Conservation (phyloP, 1,284 basidiomycete genomes). For the Rhodotorula sp. region DNA sequence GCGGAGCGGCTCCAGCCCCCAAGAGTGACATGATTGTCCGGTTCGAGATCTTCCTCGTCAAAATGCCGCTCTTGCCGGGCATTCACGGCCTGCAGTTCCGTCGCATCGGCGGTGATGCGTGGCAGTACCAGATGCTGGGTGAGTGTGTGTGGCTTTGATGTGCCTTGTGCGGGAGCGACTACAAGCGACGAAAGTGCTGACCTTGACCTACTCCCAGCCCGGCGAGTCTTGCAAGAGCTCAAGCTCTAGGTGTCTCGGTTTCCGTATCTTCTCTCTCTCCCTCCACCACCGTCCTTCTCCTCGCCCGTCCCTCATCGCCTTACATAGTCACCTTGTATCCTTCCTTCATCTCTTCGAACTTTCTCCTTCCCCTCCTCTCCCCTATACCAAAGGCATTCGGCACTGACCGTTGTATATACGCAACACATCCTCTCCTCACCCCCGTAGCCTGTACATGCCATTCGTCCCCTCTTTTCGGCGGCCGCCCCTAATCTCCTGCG, state of each 20-base stretch:
- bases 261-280: not conserved
- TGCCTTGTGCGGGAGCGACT: too few species aligned
- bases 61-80: conserved; percentile 83
- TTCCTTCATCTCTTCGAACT: not conserved
- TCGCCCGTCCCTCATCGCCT: not conserved
- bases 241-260: conserved; percentile 17
- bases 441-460: too few species aligned
- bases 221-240: conserved; percentile 29
- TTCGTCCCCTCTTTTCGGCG: too few species aligned
- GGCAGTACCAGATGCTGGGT: conserved; percentile 84
- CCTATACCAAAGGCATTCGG: too few species aligned
- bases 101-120: conserved; percentile 54
- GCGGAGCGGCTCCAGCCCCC: conserved; percentile 56
- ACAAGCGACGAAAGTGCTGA: not conserved
- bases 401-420: too few species aligned
- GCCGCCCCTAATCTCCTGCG: too few species aligned
- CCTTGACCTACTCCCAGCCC: not conserved
- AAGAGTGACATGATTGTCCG: conserved; percentile 74
- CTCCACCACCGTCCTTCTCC: not conserved
- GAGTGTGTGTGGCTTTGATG: conserved; percentile 37
- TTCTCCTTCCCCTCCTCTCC: too few species aligned
- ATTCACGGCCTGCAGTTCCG: conserved; percentile 96
- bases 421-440: too few species aligned
- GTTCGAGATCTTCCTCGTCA: conserved; percentile 92
- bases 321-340: not conserved